phyloP scores from a whole-genome alignment of 768 basidiomycete species.

The Strobilomyces confusus region DNA sequence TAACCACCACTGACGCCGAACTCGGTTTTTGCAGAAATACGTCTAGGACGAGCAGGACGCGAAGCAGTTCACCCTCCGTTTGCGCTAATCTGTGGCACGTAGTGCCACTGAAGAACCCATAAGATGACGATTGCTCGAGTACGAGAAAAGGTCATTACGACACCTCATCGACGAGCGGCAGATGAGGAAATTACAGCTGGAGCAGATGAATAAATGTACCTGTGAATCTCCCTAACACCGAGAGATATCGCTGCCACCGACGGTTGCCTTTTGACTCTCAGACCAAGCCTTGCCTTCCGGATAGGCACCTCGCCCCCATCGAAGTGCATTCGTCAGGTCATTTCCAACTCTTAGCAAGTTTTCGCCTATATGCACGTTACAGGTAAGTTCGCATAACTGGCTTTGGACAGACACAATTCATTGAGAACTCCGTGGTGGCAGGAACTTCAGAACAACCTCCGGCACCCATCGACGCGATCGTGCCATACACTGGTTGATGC shows the following conservation, averaged over 20 bases:
- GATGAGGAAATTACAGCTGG: background rate
- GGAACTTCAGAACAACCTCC: background rate
- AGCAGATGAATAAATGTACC: background rate
- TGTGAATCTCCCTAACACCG: background rate
- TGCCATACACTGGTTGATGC: slow-evolving; percentile 1
- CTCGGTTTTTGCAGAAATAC: background rate
- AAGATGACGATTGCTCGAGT: background rate
- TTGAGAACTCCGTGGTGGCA: background rate
- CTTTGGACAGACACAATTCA: background rate
- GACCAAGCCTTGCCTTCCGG: too few relatives aligned
- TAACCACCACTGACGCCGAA: background rate
- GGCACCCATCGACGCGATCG: background rate
- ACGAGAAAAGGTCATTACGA: background rate
- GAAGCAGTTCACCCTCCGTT: background rate
- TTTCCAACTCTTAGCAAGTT: too few relatives aligned
- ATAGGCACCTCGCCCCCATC: too few relatives aligned
- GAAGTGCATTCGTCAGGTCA: background rate
- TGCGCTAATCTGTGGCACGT: background rate
- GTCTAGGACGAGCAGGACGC: slow-evolving; percentile 7
- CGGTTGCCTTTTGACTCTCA: background rate
- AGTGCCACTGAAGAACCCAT: background rate
- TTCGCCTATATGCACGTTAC: too few relatives aligned
- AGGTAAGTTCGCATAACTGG: background rate
- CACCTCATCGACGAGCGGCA: background rate
- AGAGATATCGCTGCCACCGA: background rate